phyloP scores from a whole-genome alignment of 768 basidiomycete species.

The Naganishia kalamii region DNA sequence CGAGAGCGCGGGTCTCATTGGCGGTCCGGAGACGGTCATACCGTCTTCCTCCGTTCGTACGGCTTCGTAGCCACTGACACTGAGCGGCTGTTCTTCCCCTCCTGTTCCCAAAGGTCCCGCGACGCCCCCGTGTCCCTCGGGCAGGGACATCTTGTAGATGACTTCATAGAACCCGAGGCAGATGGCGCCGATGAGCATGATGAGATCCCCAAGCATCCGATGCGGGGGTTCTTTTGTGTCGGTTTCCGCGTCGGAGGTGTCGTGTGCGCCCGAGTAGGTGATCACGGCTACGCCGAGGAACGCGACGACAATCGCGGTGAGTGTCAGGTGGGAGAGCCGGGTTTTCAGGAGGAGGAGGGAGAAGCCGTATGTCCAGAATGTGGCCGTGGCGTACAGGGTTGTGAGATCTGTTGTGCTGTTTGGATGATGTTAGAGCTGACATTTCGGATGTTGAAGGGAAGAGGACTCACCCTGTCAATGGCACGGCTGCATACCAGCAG shows the following conservation, averaged over 20 bases:
- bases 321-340: constrained; percentile 64
- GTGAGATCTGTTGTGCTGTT: constrained; percentile 74
- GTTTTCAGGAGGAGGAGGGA: constrained; percentile 52
- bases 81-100: background rate
- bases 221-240: constrained; percentile 21
- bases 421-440: background rate
- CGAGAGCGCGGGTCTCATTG: background rate
- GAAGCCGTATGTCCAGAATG: constrained; percentile 85
- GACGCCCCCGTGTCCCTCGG: constrained; percentile 38
- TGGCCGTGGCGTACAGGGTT: constrained; percentile 75
- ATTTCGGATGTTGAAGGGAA: constrained; percentile 25
- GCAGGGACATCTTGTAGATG: constrained; percentile 44
- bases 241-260: constrained; percentile 39
- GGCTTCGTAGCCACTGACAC: constrained; percentile 9
- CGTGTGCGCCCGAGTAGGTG: constrained; percentile 58
- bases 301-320: constrained; percentile 70
- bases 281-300: constrained; percentile 73
- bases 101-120: background rate
- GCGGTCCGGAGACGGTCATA: too few relatives aligned
- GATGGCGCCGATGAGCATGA: constrained; percentile 45
- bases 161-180: constrained; percentile 45
- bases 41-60: background rate
- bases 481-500: constrained; percentile 31
- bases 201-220: constrained; percentile 37
- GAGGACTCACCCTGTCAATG: constrained; percentile 18